Conservation (phyloP, 805 yeast species). For the Starmerella davenportii region DNA sequence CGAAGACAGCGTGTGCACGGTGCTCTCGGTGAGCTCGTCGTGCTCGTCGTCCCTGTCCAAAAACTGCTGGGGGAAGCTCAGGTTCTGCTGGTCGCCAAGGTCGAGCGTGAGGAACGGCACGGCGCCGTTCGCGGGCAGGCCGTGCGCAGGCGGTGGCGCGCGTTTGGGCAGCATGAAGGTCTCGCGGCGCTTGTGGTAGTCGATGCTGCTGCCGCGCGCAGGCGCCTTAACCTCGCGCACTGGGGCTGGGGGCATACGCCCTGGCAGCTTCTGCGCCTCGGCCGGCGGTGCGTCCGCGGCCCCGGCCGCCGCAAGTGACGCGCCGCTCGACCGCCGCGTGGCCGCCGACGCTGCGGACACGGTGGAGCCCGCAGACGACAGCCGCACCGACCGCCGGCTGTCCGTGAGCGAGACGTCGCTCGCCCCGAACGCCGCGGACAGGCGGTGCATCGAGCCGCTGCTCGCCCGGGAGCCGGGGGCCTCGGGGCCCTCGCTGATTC, state of each 20-base stretch:
- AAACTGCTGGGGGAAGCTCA: neutral
- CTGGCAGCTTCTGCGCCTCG: no score
- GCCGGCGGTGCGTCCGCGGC: no score
- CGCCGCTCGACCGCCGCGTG: no score
- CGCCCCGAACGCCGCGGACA: neutral
- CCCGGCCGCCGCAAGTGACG: no score
- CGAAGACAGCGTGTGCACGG: neutral
- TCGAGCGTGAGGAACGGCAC: neutral
- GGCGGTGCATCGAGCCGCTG: neutral
- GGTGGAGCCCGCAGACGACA: no score
- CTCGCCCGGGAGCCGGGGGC: neutral
- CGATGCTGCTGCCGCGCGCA: neutral
- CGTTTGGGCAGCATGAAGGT: neutral
- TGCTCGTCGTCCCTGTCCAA: neutral
- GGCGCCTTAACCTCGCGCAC: neutral
- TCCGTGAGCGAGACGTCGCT: neutral
- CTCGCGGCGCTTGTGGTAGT: neutral
- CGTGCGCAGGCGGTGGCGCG: neutral
- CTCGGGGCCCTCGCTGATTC: neutral
- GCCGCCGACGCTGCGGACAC: no score
- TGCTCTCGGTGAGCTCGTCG: neutral
- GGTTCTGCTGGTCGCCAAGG: neutral
- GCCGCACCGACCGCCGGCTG: no score
- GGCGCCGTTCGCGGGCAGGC: neutral
- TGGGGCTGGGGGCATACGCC: no score